A percentile compares a stretch with the other conserved stretches of the same genome.
Conservation (phyloP, 176 grass and related monocot genomes). For the Avena eriantha region DNA sequence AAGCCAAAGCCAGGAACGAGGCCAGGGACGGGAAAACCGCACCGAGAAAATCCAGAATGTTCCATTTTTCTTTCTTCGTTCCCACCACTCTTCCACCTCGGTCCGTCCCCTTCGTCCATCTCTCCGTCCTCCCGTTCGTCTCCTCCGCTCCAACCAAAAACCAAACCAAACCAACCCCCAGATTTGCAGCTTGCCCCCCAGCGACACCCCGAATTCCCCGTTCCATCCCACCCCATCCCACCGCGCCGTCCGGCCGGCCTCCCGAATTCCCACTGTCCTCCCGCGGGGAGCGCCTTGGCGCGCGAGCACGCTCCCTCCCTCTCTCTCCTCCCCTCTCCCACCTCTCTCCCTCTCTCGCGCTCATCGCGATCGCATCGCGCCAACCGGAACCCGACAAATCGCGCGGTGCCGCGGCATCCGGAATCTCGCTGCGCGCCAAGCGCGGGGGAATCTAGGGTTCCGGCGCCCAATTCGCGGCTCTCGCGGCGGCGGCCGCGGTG, state of each 20-base stretch:
- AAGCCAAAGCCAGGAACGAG: neutral
- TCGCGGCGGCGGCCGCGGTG: slow-evolving; percentile 31
- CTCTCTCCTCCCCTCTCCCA: neutral
- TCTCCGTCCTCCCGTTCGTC: neutral
- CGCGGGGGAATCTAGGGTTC: slow-evolving; percentile 31
- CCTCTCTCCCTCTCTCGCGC: neutral
- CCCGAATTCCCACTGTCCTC: slow-evolving; percentile 38
- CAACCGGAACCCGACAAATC: slow-evolving; percentile 27
- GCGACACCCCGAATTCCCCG: slow-evolving; percentile 31
- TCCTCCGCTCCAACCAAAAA: slow-evolving; percentile 40
- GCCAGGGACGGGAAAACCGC: slow-evolving; percentile 28
- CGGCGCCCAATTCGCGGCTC: slow-evolving; percentile 16
- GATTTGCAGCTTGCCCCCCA: slow-evolving; percentile 45
- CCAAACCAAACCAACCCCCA: neutral
- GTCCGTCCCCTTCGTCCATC: slow-evolving; percentile 8
- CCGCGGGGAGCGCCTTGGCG: slow-evolving; percentile 25
- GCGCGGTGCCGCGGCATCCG: slow-evolving; percentile 17
- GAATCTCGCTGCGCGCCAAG: slow-evolving; percentile 27
- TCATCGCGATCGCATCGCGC: slow-evolving; percentile 48
- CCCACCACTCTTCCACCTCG: slow-evolving; percentile 18
- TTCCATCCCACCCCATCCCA: neutral
- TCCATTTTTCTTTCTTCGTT: neutral
- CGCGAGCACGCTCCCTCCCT: neutral
- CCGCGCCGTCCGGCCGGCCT: slow-evolving; percentile 32
- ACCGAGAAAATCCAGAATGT: neutral